phyloP scores from a whole-genome alignment of 495 filamentous ascomycete genomes.

The Talaromyces liani region DNA sequence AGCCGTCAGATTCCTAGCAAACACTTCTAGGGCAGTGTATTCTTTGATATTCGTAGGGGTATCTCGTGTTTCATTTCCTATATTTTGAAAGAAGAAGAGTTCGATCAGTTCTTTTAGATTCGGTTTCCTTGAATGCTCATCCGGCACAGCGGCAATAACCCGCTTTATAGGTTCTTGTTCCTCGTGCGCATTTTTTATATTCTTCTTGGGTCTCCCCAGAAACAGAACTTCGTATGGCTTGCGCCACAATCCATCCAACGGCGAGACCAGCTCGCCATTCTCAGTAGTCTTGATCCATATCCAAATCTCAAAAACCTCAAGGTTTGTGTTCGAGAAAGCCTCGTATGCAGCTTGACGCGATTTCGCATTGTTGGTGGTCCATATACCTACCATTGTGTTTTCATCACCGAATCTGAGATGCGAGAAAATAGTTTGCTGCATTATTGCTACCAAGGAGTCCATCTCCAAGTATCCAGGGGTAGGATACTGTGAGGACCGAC shows the following conservation, averaged over 20 bases:
- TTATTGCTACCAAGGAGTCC: constrained; percentile 19
- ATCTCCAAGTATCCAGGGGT: constrained; percentile 38
- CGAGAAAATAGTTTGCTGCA: constrained; percentile 22
- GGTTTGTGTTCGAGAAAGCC: constrained; percentile 52
- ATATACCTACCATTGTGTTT: constrained; percentile 53
- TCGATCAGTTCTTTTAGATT: constrained; percentile 54
- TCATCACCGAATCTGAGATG: constrained; percentile 17
- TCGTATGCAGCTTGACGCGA: constrained; percentile 52
- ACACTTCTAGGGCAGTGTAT: constrained; percentile 74
- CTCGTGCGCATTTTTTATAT: neutral
- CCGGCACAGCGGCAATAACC: constrained; percentile 74
- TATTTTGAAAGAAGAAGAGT: constrained; percentile 28
- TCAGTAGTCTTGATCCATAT: constrained; percentile 80
- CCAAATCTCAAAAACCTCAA: constrained; percentile 75
- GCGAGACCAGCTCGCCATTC: constrained; percentile 59
- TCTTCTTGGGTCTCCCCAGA: constrained; percentile 45
- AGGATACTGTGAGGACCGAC: constrained; percentile 58
- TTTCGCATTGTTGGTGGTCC: constrained; percentile 77
- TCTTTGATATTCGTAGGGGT: constrained; percentile 5
- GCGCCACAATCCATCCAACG: constrained; percentile 63
- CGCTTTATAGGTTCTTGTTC: constrained; percentile 23
- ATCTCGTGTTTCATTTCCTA: neutral
- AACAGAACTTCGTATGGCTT: constrained; percentile 84
- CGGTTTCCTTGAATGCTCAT: constrained; percentile 89
- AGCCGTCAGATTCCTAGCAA: constrained; percentile 75